Percentiles rank a stretch among this genome's conserved stretches.
Conservation (phyloP, 2,329 filamentous ascomycete genomes). For the Penicillium brasilianum region DNA sequence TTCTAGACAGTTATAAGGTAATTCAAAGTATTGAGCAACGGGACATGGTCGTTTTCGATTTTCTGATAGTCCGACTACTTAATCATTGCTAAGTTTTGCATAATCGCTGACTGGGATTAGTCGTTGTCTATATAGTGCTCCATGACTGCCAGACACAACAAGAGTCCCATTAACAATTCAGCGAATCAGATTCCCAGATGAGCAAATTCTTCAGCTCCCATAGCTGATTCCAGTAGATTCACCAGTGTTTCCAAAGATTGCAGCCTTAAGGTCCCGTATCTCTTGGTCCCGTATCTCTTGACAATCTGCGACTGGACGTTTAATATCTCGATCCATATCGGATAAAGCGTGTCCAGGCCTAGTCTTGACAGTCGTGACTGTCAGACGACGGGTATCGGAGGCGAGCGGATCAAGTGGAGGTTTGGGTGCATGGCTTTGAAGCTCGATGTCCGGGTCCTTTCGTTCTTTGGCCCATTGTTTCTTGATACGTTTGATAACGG, state of each 20-base stretch:
- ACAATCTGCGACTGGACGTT: not conserved
- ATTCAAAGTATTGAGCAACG: too few species aligned
- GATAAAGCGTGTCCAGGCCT: constrained; percentile 1
- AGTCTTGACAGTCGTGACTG: not conserved
- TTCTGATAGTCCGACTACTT: too few species aligned
- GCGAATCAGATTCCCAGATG: not conserved
- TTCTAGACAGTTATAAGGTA: too few species aligned
- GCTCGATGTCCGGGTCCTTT: not conserved
- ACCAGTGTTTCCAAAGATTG: not conserved
- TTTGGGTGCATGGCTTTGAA: not conserved
- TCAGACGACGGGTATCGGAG: not conserved
- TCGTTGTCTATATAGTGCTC: too few species aligned
- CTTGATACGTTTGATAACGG: too few species aligned
- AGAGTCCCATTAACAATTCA: not conserved
- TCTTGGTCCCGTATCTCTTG: not conserved
- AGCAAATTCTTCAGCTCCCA: not conserved
- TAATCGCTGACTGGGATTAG: too few species aligned
- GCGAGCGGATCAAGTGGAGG: not conserved
- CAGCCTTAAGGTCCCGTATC: not conserved
- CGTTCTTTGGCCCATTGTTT: too few species aligned
- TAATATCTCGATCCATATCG: not conserved
- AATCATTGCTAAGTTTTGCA: too few species aligned
- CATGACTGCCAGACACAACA: not conserved
- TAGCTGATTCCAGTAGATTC: not conserved
- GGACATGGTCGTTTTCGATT: too few species aligned